Evolutionary conservation across 2,329 filamentous ascomycete species (phyloP), one percentile per base, ranked within the genome.

Genomic region (Calonectria multiphialidica): DNA sequence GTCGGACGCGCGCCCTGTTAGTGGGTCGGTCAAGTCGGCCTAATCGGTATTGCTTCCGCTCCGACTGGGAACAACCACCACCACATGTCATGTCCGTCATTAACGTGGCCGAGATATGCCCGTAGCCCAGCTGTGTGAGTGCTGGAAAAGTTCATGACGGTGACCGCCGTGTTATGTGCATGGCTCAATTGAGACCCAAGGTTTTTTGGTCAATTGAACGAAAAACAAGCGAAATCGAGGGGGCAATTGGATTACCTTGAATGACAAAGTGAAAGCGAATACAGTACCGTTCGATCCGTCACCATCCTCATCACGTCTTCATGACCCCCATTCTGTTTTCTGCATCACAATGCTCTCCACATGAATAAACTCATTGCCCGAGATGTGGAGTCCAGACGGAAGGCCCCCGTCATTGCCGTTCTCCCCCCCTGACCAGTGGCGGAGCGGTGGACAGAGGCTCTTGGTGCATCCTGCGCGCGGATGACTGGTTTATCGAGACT

Each of bases 401-500:
- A 40, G 49, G 35, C 47, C 23, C 57, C 28, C 50, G 69, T 49
- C 45, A 5, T 21, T 47, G 35, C 45, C 33, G 44, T 40, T 44
- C 33, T 33, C 18, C 37, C 55, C 55, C 37, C 44, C 62, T 50
- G 44, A 50, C 50, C 13, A 53, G 68, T 44, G 44, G 44, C 68
- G 44, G 42, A 37, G 62, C 55, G 53, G 53, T 62, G 50, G 35
- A 62, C 47, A 55, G 30, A 23, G 40, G 12, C 21, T 47, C 42
- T 40, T 10, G 28, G 28, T 47, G 25, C 42, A 40, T 61, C 50
- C 45, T 18, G 44, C 35, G 61, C 35, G 61, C 64, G 62, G 68
- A 72, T 77, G 72, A 76, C 75, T 71, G 50, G 62, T 64, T 70
- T 75, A 64, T 74, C 65, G 72, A 44, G 73, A 61, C 75, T 74